Base-by-base conservation (phyloP, 768 basidiomycete genomes). In the Daedaleopsis nitida region DNA sequence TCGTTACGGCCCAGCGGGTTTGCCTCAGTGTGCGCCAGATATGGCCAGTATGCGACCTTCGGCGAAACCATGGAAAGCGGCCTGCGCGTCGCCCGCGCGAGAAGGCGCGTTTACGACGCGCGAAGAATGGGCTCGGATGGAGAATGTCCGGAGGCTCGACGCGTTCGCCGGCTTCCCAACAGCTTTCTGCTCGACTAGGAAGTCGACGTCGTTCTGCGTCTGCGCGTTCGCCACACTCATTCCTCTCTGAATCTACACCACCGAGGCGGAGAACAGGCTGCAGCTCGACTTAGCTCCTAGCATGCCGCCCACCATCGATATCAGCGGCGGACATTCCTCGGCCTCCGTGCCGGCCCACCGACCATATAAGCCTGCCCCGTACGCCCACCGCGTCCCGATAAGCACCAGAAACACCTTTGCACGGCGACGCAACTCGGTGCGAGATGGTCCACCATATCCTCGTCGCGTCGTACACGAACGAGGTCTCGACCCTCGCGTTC, bases 391-490 rank as follows among this genome's bases (percentile, higher is more conserved):
- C n/a, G 38, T 21, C 55, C 27, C 51, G 58, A 64, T 60, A 64
- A 60, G 59, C 43, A 39, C 48, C 4, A 64, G 57, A 64, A 60
- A 55, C 43, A 39, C 48, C 4, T 3, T 32, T 32, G 27, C 27
- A 3, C 27, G 27, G 27, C n/a, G n/a, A n/a, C n/a, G n/a, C n/a
- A n/a, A n/a, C n/a, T n/a, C n/a, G 27, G 27, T 52, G 13, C 57
- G 65, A 51, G 54, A 71, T 71, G 66, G 65, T 65, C 53, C 68
- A 72, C 51, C 70, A 58, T 55, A 89, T 91, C 66, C 73, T 88
- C 35, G 86, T 84, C 24, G 83, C 80, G 52, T 86, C 89, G n/a
- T 87, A 86, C 72, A 81, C 87, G 23, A 76, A 85, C 68, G 77
- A 81, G 39, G 80, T 94, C 63, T 78, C 81, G 42, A 86, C 88